Conservation (phyloP, 2,329 filamentous ascomycete genomes). For the Paecilomyces niveus region DNA sequence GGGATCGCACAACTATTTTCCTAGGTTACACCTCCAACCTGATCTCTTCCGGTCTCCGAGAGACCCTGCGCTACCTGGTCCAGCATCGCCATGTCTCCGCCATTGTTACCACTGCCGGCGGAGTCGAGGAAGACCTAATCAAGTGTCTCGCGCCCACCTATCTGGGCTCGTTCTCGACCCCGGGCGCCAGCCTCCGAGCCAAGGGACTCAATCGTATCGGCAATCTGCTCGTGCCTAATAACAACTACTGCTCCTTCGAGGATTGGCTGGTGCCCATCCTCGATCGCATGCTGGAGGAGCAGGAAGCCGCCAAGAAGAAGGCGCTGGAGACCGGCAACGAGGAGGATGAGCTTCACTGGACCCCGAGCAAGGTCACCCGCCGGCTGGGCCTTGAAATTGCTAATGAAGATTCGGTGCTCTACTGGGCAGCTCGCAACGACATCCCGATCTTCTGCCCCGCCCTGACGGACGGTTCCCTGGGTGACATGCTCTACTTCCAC, state of each 20-base stretch:
- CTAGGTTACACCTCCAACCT: constrained; percentile 96
- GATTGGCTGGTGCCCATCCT: constrained; percentile 96
- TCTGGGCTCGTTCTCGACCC: constrained; percentile 73
- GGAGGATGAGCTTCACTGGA: constrained; percentile 75
- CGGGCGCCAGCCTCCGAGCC: constrained; percentile 68
- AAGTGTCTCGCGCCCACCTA: constrained; percentile 96
- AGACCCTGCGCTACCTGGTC: constrained; percentile 85
- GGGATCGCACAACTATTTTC: constrained; percentile 82
- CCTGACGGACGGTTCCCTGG: constrained; percentile 86
- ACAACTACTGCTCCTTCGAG: constrained; percentile 95
- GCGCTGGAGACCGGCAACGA: constrained; percentile 33
- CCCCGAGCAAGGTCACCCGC: constrained; percentile 84
- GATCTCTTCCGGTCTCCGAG: constrained; percentile 89
- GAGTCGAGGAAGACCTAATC: constrained; percentile 96
- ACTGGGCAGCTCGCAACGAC: constrained; percentile 96
- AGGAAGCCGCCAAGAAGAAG: constrained; percentile 68
- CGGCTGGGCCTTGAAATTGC: constrained; percentile 91
- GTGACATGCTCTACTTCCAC: constrained; percentile 98
- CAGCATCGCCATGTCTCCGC: constrained; percentile 87
- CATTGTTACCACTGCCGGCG: constrained; percentile 91
- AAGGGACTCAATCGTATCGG: constrained; percentile 93
- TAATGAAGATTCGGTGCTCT: constrained; percentile 83
- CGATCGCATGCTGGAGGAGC: constrained; percentile 89
- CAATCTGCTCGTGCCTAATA: constrained; percentile 91
- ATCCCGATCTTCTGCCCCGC: constrained; percentile 97